Evolutionary conservation across 371 early-diverging fungal genomes (phyloP).

Genomic region (Mortierella sp.): DNA sequence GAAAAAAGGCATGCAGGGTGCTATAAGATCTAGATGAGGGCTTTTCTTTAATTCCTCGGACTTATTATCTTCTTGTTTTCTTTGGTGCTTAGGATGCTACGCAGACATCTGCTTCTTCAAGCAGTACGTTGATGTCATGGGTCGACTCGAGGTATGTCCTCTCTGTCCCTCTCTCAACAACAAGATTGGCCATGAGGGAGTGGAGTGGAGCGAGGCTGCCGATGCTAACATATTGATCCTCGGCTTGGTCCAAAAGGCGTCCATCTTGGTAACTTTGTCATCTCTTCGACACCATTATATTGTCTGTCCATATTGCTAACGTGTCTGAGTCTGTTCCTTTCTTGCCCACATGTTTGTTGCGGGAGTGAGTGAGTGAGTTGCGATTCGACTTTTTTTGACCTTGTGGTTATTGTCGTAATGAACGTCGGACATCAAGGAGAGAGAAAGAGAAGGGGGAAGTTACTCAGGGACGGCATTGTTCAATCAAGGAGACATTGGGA

Average conservation of each 20-base stretch:
- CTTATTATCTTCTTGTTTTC: not conserved
- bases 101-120: not conserved
- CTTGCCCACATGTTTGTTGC: not conserved
- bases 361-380: not conserved
- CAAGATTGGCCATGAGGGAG: not conserved
- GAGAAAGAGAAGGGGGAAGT: not conserved
- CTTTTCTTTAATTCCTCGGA: no score
- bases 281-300: not conserved
- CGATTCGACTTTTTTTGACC: not conserved
- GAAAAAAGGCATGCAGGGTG: not conserved
- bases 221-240: not conserved
- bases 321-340: not conserved
- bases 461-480: not conserved
- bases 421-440: not conserved
- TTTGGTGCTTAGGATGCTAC: not conserved
- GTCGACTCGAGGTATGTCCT: not conserved
- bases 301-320: not conserved
- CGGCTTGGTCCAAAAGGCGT: not conserved
- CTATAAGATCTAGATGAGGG: no score
- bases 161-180: not conserved
- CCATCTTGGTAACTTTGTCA: not conserved
- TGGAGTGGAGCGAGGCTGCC: no score
- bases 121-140: not conserved
- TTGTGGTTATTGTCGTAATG: not conserved
- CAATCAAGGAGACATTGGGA: not conserved